A percentile compares a stretch with the other conserved stretches of the same genome.
phyloP scores from a whole-genome alignment of 202 grass and related monocot species.

The Cymbopogon flexuosus region DNA sequence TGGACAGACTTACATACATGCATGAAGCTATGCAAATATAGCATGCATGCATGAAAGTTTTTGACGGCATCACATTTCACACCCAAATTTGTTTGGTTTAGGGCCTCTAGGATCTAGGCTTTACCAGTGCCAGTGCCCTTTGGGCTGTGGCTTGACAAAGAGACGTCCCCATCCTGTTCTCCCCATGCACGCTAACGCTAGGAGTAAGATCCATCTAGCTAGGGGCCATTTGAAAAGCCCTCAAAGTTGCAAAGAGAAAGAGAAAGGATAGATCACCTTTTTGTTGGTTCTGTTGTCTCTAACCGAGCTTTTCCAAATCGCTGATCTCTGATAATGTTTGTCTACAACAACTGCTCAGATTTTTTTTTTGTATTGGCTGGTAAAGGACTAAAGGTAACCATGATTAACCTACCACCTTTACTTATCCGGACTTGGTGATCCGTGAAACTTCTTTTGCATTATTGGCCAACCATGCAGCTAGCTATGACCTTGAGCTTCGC shows the following conservation, averaged over 20 bases:
- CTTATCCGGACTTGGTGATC: conserved; percentile 27
- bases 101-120: not conserved
- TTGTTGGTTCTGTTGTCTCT: conserved; percentile 47
- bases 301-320: conserved; percentile 22
- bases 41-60: not conserved
- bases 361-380: not conserved
- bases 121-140: not conserved
- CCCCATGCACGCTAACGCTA: conserved; percentile 10
- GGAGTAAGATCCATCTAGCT: conserved; percentile 9
- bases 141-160: conserved; percentile 25
- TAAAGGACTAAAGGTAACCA: conserved; percentile 21
- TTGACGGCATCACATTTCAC: too few species aligned
- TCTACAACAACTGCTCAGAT: not conserved
- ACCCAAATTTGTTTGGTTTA: not conserved
- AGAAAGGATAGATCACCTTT: conserved; percentile 28
- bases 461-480: not conserved
- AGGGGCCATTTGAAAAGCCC: conserved; percentile 37
- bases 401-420: conserved; percentile 39
- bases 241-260: conserved; percentile 23
- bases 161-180: conserved; percentile 26
- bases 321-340: not conserved
- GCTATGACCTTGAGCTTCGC: conserved; percentile 32
- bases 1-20: not conserved
- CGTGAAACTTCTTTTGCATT: conserved; percentile 25
- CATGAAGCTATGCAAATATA: not conserved